Conservation (phyloP, 2,329 filamentous ascomycete genomes). For the Ambrosiella cleistominuta region DNA sequence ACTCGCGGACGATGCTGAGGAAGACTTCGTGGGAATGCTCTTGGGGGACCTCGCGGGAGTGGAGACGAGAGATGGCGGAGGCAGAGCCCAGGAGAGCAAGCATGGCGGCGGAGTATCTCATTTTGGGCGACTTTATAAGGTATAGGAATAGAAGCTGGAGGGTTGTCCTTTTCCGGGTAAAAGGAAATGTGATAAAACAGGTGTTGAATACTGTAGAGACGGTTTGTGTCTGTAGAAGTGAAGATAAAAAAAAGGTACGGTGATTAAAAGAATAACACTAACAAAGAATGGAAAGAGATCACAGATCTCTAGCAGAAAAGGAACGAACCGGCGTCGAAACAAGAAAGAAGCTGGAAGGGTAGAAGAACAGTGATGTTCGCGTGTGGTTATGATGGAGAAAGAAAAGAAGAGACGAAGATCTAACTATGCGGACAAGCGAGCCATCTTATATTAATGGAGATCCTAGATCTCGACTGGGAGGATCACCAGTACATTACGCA, state of each 20-base stretch:
- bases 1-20: slow-evolving; percentile 26
- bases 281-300: slow-evolving; percentile 12
- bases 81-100: slow-evolving; percentile 14
- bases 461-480: background rate
- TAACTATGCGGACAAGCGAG: background rate
- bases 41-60: slow-evolving; percentile 31
- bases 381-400: background rate
- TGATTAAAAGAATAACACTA: background rate
- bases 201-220: background rate
- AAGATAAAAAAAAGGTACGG: background rate
- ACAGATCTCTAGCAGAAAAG: slow-evolving; percentile 11
- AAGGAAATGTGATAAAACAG: background rate
- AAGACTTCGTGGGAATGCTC: slow-evolving; percentile 37
- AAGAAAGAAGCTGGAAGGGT: background rate
- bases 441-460: background rate
- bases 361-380: background rate
- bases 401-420: slow-evolving; percentile 1
- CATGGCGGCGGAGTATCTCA: slow-evolving; percentile 7
- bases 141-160: background rate
- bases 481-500: background rate
- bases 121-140: background rate
- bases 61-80: slow-evolving; percentile 13
- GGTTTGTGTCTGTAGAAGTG: slow-evolving; percentile 7
- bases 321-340: slow-evolving; percentile 6
- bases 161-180: slow-evolving; percentile 5